Evolutionary conservation across 192 early-diverging fungal species (phyloP).

Genomic region (Coemansia furcata): DNA sequence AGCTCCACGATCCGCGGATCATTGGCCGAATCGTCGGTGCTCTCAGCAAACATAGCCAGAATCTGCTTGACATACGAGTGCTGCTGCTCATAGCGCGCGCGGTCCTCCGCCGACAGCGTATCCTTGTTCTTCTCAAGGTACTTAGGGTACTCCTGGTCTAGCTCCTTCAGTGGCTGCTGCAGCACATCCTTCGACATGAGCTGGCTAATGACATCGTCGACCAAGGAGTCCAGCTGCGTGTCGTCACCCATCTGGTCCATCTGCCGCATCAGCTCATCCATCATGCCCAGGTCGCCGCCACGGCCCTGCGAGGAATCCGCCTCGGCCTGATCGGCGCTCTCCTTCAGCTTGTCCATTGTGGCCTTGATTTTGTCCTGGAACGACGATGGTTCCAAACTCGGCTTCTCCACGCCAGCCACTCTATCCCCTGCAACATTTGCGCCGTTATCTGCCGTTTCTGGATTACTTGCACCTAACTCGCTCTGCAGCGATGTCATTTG

Average conservation of each 20-base stretch:
- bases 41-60: conserved; percentile 71
- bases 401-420: background rate
- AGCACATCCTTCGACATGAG: conserved; percentile 92
- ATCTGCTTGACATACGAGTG: conserved; percentile 76
- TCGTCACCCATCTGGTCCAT: conserved; percentile 74
- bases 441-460: background rate
- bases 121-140: conserved; percentile 81
- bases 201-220: conserved; percentile 87
- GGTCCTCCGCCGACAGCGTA: conserved; percentile 68
- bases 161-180: conserved; percentile 94
- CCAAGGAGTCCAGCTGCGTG: conserved; percentile 79
- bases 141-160: conserved; percentile 82
- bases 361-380: conserved; percentile 90
- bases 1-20: conserved; percentile 82
- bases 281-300: conserved; percentile 65
- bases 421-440: background rate
- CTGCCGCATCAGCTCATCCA: conserved; percentile 85
- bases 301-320: conserved; percentile 52
- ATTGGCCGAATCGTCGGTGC: conserved; percentile 57
- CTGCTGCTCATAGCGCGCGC: conserved; percentile 77
- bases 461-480: conserved; percentile 41
- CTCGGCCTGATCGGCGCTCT: conserved; percentile 80
- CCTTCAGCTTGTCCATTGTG: conserved; percentile 87
- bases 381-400: background rate
- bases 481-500: conserved; percentile 56